A percentile compares a stretch with the other conserved stretches of the same genome.
Evolutionary conservation across 2,329 filamentous ascomycete genomes (phyloP).

Genomic region (Penicillium sp.): DNA sequence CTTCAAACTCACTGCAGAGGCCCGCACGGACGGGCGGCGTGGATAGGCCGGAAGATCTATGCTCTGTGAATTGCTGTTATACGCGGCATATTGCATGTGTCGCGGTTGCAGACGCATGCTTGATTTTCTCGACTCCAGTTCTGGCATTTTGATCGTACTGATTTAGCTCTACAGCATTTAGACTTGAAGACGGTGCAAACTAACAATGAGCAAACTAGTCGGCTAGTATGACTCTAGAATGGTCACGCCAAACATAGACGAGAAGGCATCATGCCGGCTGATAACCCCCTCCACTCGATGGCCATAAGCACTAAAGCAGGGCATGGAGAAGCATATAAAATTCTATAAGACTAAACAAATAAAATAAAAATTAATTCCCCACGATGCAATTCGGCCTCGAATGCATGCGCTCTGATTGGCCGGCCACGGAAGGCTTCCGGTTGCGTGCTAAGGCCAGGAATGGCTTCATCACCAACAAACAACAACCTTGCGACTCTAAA

Average conservation of each 20-base stretch:
- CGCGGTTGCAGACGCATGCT: not conserved
- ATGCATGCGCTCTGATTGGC: not conserved
- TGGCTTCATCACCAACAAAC: conserved; percentile 3
- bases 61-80: not conserved
- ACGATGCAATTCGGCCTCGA: no score
- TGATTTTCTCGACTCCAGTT: not conserved
- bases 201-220: not conserved
- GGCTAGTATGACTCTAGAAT: not conserved
- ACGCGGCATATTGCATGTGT: not conserved
- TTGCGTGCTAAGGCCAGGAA: not conserved
- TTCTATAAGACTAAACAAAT: not conserved
- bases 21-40: not conserved
- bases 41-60: conserved; percentile 2
- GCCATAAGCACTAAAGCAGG: not conserved
- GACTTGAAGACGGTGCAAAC: not conserved
- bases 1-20: not conserved
- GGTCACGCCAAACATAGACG: not conserved
- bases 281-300: not conserved
- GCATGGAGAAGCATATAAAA: not conserved
- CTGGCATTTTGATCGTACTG: not conserved
- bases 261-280: not conserved
- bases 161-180: not conserved
- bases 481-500: no score
- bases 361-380: not conserved
- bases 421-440: conserved; percentile 5